Conservation (phyloP, 2,329 filamentous ascomycete genomes). For the Setomelanomma holmii region DNA sequence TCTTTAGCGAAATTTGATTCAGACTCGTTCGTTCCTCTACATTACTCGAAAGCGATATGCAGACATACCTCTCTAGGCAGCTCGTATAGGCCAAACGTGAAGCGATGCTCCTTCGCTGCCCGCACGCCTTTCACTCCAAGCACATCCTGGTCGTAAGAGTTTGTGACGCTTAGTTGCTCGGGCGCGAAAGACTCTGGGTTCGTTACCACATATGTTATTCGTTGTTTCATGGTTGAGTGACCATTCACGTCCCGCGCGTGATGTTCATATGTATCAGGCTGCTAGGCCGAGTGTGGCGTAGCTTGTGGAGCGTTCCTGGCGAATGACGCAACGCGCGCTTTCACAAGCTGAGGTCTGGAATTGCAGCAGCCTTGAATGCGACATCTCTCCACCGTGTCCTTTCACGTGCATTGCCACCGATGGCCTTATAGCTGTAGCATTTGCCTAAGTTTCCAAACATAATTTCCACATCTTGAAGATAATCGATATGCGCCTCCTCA, state of each 20-base stretch:
- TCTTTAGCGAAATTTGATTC: constrained; percentile 3
- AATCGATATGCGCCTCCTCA: constrained; percentile 38
- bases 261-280: constrained; percentile 2
- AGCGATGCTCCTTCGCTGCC: constrained; percentile 77
- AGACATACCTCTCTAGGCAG: constrained; percentile 68
- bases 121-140: constrained; percentile 67
- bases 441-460: neutral
- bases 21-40: neutral
- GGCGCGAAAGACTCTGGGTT: constrained; percentile 71
- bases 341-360: constrained; percentile 19
- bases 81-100: constrained; percentile 77
- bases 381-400: constrained; percentile 35
- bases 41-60: neutral
- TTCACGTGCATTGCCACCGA: constrained; percentile 28
- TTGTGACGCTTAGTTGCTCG: constrained; percentile 64
- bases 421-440: neutral
- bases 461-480: neutral
- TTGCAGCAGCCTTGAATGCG: constrained; percentile 10
- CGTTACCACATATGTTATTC: constrained; percentile 78
- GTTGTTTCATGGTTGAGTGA: constrained; percentile 66
- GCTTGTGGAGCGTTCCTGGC: constrained; percentile 4
- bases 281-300: neutral
- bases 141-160: constrained; percentile 44
- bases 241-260: constrained; percentile 12
- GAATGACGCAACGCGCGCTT: constrained; percentile 21